phyloP scores from a whole-genome alignment of 371 early-diverging fungal genomes.

The Mucor mucedo region DNA sequence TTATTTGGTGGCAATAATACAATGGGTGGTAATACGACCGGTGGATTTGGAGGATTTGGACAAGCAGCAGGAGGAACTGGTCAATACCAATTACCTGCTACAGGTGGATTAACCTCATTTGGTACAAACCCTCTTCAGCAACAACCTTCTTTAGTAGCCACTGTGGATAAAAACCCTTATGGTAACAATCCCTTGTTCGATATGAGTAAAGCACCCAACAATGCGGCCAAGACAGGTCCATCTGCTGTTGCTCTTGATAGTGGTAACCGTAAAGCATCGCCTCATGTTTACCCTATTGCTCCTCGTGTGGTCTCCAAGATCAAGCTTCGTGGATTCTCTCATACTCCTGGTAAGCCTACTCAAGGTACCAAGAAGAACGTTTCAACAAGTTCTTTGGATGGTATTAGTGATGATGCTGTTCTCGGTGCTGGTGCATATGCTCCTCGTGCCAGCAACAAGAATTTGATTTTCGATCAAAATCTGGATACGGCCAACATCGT shows the following conservation, averaged over 20 bases:
- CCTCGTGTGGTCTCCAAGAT: constrained; percentile 72
- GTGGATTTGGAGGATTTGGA: constrained; percentile 37
- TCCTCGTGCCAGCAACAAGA: constrained; percentile 77
- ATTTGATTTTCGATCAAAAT: constrained; percentile 57
- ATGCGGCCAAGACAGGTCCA: constrained; percentile 47
- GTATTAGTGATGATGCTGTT: constrained; percentile 69
- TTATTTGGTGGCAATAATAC: constrained; percentile 30
- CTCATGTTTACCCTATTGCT: constrained; percentile 65
- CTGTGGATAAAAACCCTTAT: constrained; percentile 84
- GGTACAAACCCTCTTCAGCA: constrained; percentile 44
- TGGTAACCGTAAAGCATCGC: constrained; percentile 52
- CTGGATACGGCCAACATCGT: constrained; percentile 35
- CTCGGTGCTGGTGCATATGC: constrained; percentile 72
- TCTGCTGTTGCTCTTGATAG: constrained; percentile 53
- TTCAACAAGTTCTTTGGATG: constrained; percentile 36
- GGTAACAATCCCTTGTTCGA: constrained; percentile 85
- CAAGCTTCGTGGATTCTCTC: constrained; percentile 70
- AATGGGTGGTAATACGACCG: not conserved
- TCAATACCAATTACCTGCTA: constrained; percentile 46
- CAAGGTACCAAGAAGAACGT: constrained; percentile 20
- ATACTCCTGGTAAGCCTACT: constrained; percentile 32
- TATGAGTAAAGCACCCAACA: constrained; percentile 24
- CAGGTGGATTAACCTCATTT: constrained; percentile 51
- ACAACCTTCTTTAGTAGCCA: constrained; percentile 65
- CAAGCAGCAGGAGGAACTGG: constrained; percentile 27